Conservation (phyloP, 768 basidiomycete species). For the Mycena galericulata region DNA sequence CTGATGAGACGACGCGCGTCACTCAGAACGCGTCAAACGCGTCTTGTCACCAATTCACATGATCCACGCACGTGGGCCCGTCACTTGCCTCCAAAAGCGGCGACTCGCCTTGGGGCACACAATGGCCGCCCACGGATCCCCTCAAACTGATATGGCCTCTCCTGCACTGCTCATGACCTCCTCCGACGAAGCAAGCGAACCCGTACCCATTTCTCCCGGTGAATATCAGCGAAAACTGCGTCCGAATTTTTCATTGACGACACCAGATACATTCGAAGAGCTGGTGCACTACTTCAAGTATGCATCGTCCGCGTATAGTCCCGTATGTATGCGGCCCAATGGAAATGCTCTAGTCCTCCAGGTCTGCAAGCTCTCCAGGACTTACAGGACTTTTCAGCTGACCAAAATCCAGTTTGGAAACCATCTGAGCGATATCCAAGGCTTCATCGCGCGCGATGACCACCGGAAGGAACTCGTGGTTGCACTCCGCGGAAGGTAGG, state of each 20-base stretch:
- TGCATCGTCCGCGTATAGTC: constrained; percentile 61
- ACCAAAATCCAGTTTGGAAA: constrained; percentile 63
- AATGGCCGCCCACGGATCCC: too few relatives aligned
- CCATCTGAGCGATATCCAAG: constrained; percentile 56
- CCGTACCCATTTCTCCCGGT: constrained; percentile 20
- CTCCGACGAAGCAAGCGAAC: neutral
- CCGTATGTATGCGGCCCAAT: constrained; percentile 62
- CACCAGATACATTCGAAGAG: constrained; percentile 51
- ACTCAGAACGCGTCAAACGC: too few relatives aligned
- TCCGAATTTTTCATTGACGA: neutral
- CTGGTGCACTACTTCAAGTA: constrained; percentile 68
- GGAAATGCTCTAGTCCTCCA: constrained; percentile 56
- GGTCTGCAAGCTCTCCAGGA: constrained; percentile 38
- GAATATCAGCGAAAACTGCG: neutral
- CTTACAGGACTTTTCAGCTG: too few relatives aligned
- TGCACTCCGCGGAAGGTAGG: constrained; percentile 63
- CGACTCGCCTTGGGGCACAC: too few relatives aligned
- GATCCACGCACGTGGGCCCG: too few relatives aligned
- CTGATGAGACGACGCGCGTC: too few relatives aligned
- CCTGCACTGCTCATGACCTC: constrained; percentile 3
- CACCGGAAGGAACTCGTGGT: constrained; percentile 59
- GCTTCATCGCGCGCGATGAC: constrained; percentile 64
- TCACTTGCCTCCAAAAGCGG: too few relatives aligned
- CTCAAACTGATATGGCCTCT: constrained; percentile 10
- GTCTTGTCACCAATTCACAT: too few relatives aligned